These are phyloP conservation scores for Fraxinus sp. DNA, from an alignment of 305 asterid species.

Conservation along the genomic window DNA sequence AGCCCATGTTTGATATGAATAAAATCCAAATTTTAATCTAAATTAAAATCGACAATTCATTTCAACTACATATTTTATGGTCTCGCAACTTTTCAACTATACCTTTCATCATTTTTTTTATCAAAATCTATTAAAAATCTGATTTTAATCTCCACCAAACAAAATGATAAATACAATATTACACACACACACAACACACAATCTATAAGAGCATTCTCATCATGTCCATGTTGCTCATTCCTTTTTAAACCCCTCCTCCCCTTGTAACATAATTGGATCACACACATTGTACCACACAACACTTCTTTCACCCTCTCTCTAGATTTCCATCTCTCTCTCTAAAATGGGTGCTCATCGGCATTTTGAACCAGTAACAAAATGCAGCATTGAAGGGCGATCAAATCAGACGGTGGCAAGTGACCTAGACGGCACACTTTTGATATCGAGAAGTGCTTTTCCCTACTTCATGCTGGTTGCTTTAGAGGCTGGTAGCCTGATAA, in stretches of 20 bases:
- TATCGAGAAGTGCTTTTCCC: conserved; percentile 65
- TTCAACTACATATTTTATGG: no score
- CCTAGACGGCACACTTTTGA: conserved; percentile 72
- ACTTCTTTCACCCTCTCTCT: neutral
- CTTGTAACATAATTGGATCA: conserved; percentile 21
- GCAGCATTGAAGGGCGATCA: conserved; percentile 48
- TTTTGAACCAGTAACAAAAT: conserved; percentile 57
- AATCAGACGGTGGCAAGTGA: conserved; percentile 72
- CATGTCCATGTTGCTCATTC: conserved; percentile 25
- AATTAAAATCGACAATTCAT: no score
- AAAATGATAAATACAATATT: no score
- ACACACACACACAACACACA: neutral
- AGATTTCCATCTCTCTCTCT: neutral
- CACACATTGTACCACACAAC: conserved; percentile 20
- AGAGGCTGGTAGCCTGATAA: conserved; percentile 72
- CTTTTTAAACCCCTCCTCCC: conserved; percentile 51
- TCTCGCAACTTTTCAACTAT: no score
- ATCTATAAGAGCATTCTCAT: conserved; percentile 22
- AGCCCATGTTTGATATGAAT: neutral
- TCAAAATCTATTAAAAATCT: no score
- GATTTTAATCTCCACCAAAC: no score
- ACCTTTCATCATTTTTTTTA: no score
- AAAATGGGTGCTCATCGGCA: conserved; percentile 46
- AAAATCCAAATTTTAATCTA: no score
- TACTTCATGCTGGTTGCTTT: conserved; percentile 82